Percentiles rank a stretch among this genome's conserved stretches.
phyloP scores from a whole-genome alignment of 2,329 filamentous ascomycete species.

The Exophiala mesophila region DNA sequence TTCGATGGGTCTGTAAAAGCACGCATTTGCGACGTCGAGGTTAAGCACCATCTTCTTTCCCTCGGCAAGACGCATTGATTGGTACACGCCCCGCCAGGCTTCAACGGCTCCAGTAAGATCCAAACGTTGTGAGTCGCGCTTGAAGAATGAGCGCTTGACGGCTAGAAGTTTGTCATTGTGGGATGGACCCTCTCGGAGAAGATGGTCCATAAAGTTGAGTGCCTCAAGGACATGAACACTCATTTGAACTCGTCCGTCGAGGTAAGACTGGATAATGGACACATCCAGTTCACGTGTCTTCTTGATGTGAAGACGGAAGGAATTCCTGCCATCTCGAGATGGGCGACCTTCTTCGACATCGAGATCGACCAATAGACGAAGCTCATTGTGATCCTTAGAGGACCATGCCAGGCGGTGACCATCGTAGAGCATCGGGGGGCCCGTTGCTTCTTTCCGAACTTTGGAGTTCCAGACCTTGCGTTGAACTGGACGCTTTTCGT shows the following conservation, averaged over 20 bases:
- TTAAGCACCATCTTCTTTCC: constrained; percentile 69
- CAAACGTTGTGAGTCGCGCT: constrained; percentile 44
- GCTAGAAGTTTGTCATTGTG: constrained; percentile 52
- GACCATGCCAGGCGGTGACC: constrained; percentile 81
- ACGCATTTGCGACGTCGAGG: constrained; percentile 84
- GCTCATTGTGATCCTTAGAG: constrained; percentile 36
- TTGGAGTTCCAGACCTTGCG: constrained; percentile 71
- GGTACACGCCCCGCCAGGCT: constrained; percentile 84
- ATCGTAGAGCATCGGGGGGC: constrained; percentile 67
- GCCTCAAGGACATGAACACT: constrained; percentile 68
- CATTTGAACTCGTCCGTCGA: constrained; percentile 56
- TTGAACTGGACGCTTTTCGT: constrained; percentile 61
- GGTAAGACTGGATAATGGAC: constrained; percentile 59
- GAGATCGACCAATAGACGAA: constrained; percentile 63
- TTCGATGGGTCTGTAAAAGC: constrained; percentile 65
- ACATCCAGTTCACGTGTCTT: constrained; percentile 67
- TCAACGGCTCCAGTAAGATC: constrained; percentile 63
- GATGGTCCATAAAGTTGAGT: constrained; percentile 86
- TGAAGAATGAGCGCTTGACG: constrained; percentile 82
- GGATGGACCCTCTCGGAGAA: constrained; percentile 74
- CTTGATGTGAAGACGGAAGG: constrained; percentile 58
- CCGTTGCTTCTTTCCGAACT: constrained; percentile 53
- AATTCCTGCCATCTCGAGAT: constrained; percentile 41
- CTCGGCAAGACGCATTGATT: constrained; percentile 71
- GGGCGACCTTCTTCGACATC: constrained; percentile 56